A percentile compares a stretch with the other conserved stretches of the same genome.
Conservation (phyloP, 2,329 filamentous ascomycete genomes). For the Calonectria hawksworthii region DNA sequence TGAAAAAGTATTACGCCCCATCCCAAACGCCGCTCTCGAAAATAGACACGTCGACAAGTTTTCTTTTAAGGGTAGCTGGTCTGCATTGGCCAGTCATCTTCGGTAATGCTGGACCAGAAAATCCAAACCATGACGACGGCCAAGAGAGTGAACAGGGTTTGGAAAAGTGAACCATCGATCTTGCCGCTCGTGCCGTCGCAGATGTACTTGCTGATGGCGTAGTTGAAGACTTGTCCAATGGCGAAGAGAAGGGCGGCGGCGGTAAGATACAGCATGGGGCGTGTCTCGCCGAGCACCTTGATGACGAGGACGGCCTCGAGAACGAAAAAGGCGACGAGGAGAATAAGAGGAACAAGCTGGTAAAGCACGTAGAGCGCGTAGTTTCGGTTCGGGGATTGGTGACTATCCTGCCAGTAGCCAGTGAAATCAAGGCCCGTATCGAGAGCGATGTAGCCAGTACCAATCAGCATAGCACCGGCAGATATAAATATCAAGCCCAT, state of each 20-base stretch:
- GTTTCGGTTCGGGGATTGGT: slow-evolving; percentile 77
- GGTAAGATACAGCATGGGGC: slow-evolving; percentile 91
- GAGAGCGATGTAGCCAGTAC: slow-evolving; percentile 94
- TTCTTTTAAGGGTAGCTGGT: slow-evolving; percentile 56
- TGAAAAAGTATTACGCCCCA: slow-evolving; percentile 34
- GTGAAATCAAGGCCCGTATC: slow-evolving; percentile 94
- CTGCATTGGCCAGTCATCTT: slow-evolving; percentile 92
- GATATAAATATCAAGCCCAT: slow-evolving; percentile 82
- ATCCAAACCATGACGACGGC: slow-evolving; percentile 88
- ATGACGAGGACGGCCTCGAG: slow-evolving; percentile 89
- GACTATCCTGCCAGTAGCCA: slow-evolving; percentile 77
- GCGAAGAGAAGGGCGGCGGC: slow-evolving; percentile 86
- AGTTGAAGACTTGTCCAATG: slow-evolving; percentile 95
- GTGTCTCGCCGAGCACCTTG: slow-evolving; percentile 85
- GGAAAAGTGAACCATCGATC: slow-evolving; percentile 93
- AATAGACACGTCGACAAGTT: slow-evolving; percentile 22
- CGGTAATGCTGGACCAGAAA: slow-evolving; percentile 99
- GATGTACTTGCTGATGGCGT: slow-evolving; percentile 91
- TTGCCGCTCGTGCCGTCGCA: slow-evolving; percentile 86
- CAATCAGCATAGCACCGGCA: slow-evolving; percentile 81
- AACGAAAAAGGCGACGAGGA: slow-evolving; percentile 88
- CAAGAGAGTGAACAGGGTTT: slow-evolving; percentile 91
- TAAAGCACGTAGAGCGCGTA: slow-evolving; percentile 96
- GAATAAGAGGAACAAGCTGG: slow-evolving; percentile 88
- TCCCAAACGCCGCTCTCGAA: slow-evolving; percentile 43